phyloP scores from a whole-genome alignment of 495 filamentous ascomycete genomes.

The Penicillium samsonianum region DNA sequence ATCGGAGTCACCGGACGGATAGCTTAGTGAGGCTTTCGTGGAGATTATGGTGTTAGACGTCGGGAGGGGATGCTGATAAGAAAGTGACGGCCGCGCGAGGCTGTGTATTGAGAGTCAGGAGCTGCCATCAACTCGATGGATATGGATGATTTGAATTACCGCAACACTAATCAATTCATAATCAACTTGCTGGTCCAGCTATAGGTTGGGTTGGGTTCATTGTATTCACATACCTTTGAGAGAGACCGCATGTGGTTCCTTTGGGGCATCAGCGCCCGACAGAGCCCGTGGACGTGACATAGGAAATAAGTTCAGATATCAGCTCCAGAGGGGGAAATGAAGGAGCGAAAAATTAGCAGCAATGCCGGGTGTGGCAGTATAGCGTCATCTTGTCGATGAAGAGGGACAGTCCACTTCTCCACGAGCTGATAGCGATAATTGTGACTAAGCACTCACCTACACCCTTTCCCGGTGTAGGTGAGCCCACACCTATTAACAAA shows the following conservation, averaged over 20 bases:
- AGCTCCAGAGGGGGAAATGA: background rate
- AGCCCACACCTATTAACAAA: too few relatives aligned
- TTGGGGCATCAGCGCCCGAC: slow-evolving; percentile 58
- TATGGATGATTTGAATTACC: slow-evolving; percentile 37
- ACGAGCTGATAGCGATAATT: slow-evolving; percentile 26
- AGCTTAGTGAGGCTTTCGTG: slow-evolving; percentile 52
- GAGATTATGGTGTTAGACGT: slow-evolving; percentile 50
- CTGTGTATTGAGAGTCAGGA: slow-evolving; percentile 33
- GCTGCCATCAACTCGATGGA: background rate
- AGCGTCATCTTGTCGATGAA: slow-evolving; percentile 3
- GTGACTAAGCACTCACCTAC: too few relatives aligned
- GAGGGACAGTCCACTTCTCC: slow-evolving; percentile 3
- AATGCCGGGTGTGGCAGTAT: slow-evolving; percentile 8
- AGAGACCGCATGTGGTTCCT: slow-evolving; percentile 82
- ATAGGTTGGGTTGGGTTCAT: background rate
- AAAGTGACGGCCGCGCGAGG: slow-evolving; percentile 58
- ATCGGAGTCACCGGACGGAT: slow-evolving; percentile 49
- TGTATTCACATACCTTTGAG: slow-evolving; percentile 63
- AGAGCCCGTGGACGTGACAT: slow-evolving; percentile 50
- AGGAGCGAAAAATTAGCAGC: background rate
- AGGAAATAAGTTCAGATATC: background rate
- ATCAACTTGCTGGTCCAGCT: slow-evolving; percentile 7
- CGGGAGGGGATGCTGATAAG: slow-evolving; percentile 60
- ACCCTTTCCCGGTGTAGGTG: too few relatives aligned
- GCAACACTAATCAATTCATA: slow-evolving; percentile 31